Evolutionary conservation across 2,329 filamentous ascomycete species (phyloP).

Genomic region (Gaeumannomyces sp.): DNA sequence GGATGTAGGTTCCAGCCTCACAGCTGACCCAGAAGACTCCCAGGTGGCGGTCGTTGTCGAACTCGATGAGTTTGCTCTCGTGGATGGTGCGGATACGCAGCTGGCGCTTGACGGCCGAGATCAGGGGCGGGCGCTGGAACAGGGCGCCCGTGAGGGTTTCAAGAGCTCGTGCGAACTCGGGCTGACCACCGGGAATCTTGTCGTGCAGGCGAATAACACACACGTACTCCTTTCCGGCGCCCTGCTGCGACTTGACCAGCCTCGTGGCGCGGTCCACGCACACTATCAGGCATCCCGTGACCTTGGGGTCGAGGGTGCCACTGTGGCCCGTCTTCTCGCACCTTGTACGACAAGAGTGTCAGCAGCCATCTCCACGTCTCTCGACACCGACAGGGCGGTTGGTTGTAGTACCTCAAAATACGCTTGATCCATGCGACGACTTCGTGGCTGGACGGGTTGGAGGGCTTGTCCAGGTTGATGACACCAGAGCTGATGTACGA

Average conservation of each 20-base stretch:
- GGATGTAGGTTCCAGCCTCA: conserved; percentile 97
- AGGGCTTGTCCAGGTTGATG: conserved; percentile 97
- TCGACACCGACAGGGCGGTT: background rate
- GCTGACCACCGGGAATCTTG: conserved; percentile 87
- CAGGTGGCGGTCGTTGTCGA: conserved; percentile 95
- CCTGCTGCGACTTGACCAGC: conserved; percentile 97
- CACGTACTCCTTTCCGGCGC: conserved; percentile 98
- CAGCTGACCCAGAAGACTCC: conserved; percentile 99
- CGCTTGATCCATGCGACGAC: conserved; percentile 99
- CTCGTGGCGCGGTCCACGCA: conserved; percentile 89
- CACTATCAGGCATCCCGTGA: conserved; percentile 49
- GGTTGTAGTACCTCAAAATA: conserved; percentile 66
- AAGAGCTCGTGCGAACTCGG: conserved; percentile 85
- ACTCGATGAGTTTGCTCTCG: conserved; percentile 94
- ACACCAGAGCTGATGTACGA: conserved; percentile 96
- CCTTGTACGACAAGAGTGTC: conserved; percentile 35
- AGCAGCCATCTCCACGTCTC: conserved; percentile 6
- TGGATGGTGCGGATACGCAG: conserved; percentile 97
- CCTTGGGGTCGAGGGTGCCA: conserved; percentile 95
- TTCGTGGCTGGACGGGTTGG: conserved; percentile 96
- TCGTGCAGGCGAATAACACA: conserved; percentile 93
- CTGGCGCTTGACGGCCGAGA: conserved; percentile 98
- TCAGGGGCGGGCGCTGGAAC: conserved; percentile 94
- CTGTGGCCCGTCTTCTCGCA: conserved; percentile 97
- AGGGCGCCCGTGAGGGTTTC: conserved; percentile 95